Base-by-base conservation (phyloP, 306 rosid genomes). In the Cucumis cinereus region DNA sequence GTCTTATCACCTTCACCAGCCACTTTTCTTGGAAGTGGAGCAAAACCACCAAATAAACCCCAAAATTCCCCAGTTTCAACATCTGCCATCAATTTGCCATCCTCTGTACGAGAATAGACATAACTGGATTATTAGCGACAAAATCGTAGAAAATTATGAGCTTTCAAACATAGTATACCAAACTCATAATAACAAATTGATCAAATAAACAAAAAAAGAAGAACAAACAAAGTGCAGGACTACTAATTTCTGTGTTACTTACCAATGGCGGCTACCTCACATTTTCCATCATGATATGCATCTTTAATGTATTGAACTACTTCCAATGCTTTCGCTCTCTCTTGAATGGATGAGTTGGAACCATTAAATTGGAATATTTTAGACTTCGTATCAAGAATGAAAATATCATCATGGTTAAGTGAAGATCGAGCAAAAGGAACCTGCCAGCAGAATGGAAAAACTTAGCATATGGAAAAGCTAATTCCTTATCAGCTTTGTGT, bases 11-110 rank as follows among this genome's bases (percentile, higher is more conserved):
- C 89, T 53, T 81, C 89, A 59, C 84, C 78, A 78, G 63, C 86
- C 72, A 90, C 67, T 87, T 85, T 90, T 82, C 87, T 86, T 10
- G 99, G 98, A 86, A 95, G 99, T 77, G 99, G 99, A 84, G 99
- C 99, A 74, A 95, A 95, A 63, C 98, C 99, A 76, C 99, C 98
- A 84, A 95, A 95, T 55, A 88, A 86, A 77, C 86, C 93, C 99
- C 99, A 95, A 73, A 95, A 95, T 81, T 95, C 99, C 81, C 99
- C 99, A 75, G 86, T 80, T 58, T 95, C 99, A 61, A 90, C 82
- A 89, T 95, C 98, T 59, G 99, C 88, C 99, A 95, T 95, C 88
- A 95, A 75, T 87, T 81, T 95, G 77, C 99, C 99, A 79, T 95
- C 99, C 96, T 95, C 99, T 95, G 77, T 74, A 83, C 86, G 40